Percentiles rank a stretch among this genome's conserved stretches.
These are phyloP conservation scores for Phanerochaete carnosa DNA, from an alignment of 768 basidiomycete species.

Conservation along the genomic window DNA sequence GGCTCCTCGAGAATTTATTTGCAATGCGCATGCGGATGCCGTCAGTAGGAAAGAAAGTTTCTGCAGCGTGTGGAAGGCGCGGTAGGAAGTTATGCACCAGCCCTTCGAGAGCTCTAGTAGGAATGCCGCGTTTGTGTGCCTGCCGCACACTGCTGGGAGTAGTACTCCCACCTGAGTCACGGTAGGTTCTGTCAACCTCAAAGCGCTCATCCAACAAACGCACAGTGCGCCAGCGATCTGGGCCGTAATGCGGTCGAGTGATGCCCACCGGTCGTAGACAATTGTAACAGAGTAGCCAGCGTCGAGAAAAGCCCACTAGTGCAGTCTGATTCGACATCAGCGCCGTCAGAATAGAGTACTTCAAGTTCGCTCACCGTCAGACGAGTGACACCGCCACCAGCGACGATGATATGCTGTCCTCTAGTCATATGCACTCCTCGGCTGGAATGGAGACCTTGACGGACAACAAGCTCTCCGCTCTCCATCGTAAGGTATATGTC, in stretches of 20 bases:
- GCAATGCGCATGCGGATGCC: constrained; percentile 31
- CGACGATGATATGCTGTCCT: constrained; percentile 16
- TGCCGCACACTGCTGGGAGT: constrained; percentile 37
- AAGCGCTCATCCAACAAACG: constrained; percentile 1
- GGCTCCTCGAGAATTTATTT: constrained; percentile 32
- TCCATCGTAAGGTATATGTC: constrained; percentile 12
- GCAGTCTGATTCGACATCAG: constrained; percentile 10
- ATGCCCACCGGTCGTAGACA: constrained; percentile 22
- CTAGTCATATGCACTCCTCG: background rate
- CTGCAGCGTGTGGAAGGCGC: constrained; percentile 24
- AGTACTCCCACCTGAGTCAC: constrained; percentile 30
- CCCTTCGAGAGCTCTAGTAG: constrained; percentile 31
- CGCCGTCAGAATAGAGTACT: background rate
- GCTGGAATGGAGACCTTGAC: constrained; percentile 9
- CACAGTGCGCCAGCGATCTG: constrained; percentile 26
- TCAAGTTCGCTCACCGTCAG: constrained; percentile 15
- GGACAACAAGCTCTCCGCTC: constrained; percentile 10
- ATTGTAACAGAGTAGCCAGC: constrained; percentile 35
- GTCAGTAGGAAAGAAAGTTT: constrained; percentile 16
- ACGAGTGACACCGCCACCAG: constrained; percentile 22
- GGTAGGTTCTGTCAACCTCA: constrained; percentile 2
- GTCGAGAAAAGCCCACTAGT: constrained; percentile 33
- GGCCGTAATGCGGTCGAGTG: constrained; percentile 17
- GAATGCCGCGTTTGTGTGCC: constrained; percentile 34
- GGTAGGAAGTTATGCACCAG: constrained; percentile 37